Conservation (phyloP, 768 basidiomycete species). For the Daedaleopsis nitida region DNA sequence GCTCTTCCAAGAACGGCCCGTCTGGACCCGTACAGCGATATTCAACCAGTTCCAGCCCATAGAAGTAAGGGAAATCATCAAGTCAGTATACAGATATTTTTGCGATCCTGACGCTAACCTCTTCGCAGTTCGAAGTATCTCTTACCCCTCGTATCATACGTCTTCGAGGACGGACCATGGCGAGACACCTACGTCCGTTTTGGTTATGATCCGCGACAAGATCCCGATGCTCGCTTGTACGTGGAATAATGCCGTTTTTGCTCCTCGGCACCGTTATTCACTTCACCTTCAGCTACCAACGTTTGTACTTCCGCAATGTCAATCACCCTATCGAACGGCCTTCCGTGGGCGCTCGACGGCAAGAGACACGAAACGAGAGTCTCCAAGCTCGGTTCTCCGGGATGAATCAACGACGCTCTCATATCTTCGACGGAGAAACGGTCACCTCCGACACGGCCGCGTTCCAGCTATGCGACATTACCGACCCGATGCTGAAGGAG, state of each 20-base stretch:
- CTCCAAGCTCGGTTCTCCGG: constrained; percentile 35
- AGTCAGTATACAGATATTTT: constrained; percentile 47
- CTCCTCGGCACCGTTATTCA: not conserved
- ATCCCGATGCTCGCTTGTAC: constrained; percentile 75
- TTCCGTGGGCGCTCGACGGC: constrained; percentile 71
- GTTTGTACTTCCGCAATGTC: constrained; percentile 86
- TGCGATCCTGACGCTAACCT: not conserved
- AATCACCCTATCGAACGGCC: constrained; percentile 79
- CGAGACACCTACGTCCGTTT: constrained; percentile 85
- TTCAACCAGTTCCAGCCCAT: constrained; percentile 75
- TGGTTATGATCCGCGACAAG: constrained; percentile 86
- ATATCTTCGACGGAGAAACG: constrained; percentile 87
- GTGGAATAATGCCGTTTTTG: constrained; percentile 28
- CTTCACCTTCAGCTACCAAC: constrained; percentile 76
- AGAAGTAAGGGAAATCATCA: constrained; percentile 72
- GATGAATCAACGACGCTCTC: constrained; percentile 44
- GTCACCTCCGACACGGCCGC: constrained; percentile 86
- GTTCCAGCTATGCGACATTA: constrained; percentile 93
- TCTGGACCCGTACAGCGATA: constrained; percentile 89
- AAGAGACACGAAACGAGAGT: constrained; percentile 51
- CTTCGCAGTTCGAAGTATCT: constrained; percentile 72
- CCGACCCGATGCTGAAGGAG: constrained; percentile 77
- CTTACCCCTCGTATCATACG: constrained; percentile 81
- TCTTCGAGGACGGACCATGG: constrained; percentile 94
- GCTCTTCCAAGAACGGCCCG: constrained; percentile 74